Percentiles rank a stretch among this genome's conserved stretches.
These are phyloP conservation scores for Zopfia rhizophila DNA, from an alignment of 2,329 filamentous ascomycete species.

Conservation along the genomic window DNA sequence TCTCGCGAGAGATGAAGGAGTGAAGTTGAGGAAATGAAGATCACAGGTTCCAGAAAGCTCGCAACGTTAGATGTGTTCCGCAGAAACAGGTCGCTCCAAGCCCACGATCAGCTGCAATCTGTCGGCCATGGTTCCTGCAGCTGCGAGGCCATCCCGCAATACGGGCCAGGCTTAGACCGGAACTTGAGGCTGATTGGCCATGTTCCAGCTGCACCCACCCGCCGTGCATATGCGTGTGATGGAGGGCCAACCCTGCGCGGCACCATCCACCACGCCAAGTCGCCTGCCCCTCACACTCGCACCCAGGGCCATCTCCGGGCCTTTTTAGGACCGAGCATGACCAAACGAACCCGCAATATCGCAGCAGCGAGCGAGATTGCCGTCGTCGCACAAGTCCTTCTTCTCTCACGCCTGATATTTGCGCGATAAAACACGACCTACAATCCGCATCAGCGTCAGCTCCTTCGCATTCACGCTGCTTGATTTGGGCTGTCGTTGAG, in stretches of 20 bases:
- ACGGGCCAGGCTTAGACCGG: conserved; percentile 32
- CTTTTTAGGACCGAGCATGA: conserved; percentile 28
- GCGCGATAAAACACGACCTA: too few relatives aligned
- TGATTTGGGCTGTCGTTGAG: too few relatives aligned
- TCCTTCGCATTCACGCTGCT: neutral
- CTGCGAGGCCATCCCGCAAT: conserved; percentile 47
- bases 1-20: conserved; percentile 7
- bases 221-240: conserved; percentile 53
- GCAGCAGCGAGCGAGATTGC: conserved; percentile 13
- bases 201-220: conserved; percentile 46
- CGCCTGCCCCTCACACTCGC: conserved; percentile 25
- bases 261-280: conserved; percentile 26
- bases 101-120: conserved; percentile 32
- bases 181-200: conserved; percentile 35
- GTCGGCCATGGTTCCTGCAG: conserved; percentile 50
- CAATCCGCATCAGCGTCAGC: neutral
- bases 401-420: neutral
- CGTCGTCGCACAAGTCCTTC: conserved; percentile 34
- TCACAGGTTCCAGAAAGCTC: conserved; percentile 24
- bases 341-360: conserved; percentile 28
- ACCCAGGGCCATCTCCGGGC: conserved; percentile 14
- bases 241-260: conserved; percentile 39
- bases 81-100: conserved; percentile 12
- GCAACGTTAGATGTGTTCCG: conserved; percentile 19
- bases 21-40: conserved; percentile 13